Conservation (phyloP, 495 filamentous ascomycete genomes). For the Aspergillus sclerotiicarbonarius region DNA sequence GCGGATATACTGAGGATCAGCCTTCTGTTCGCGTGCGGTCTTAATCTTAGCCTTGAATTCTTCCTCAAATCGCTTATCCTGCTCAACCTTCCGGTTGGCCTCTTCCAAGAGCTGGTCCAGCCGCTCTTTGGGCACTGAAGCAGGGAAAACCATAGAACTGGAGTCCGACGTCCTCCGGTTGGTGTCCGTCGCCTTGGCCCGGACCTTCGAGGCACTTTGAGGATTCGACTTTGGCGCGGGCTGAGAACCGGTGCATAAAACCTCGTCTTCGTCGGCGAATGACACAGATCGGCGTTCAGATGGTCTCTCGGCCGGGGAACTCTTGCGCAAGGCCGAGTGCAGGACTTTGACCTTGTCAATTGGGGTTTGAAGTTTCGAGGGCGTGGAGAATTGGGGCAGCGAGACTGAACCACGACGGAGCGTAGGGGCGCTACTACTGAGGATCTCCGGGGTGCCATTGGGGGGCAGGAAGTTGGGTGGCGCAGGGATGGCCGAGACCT, state of each 20-base stretch:
- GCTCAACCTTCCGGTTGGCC: conserved; percentile 12
- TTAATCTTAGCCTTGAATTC: conserved; percentile 15
- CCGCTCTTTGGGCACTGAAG: neutral
- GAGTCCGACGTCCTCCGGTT: conserved; percentile 5
- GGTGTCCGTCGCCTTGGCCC: conserved; percentile 1
- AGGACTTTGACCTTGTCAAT: conserved; percentile 16
- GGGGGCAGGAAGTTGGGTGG: conserved; percentile 3
- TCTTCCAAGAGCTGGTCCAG: conserved; percentile 5
- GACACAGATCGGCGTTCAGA: conserved; percentile 29
- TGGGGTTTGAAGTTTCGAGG: conserved; percentile 12
- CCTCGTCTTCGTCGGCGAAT: conserved; percentile 21
- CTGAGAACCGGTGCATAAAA: conserved; percentile 8
- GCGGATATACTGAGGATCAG: conserved; percentile 6
- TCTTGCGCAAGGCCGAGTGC: conserved; percentile 28
- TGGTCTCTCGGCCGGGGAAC: conserved; percentile 12
- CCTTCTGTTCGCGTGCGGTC: conserved; percentile 3
- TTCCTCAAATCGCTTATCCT: conserved; percentile 2
- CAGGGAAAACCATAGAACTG: conserved; percentile 7
- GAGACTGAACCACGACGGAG: conserved; percentile 6
- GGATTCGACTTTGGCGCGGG: conserved; percentile 13
- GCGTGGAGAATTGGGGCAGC: conserved; percentile 11
- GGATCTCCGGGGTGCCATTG: conserved; percentile 8
- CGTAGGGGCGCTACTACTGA: conserved; percentile 11
- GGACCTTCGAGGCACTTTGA: neutral
- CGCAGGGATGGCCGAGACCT: conserved; percentile 7